Base-by-base conservation (phyloP, 805 yeast genomes). In the Saccharomycopsis babjevae region DNA sequence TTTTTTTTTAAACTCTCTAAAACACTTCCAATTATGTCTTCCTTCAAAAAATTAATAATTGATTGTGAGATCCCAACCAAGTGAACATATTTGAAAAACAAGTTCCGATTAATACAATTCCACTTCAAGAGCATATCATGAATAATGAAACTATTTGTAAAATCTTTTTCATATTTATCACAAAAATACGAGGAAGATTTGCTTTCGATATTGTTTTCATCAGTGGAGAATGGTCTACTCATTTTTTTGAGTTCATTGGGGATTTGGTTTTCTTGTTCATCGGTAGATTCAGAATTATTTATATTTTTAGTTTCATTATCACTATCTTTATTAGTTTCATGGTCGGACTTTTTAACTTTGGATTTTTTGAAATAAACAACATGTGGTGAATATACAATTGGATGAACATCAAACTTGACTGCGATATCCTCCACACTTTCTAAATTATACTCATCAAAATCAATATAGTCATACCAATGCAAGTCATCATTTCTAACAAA, bases 101-200 rank as follows among this genome's bases (percentile, higher is more conserved):
- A 74, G 67, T 90, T 83, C 60, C 97, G 75, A 10, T 84, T 79
- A 2, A 74, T 69, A 63, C 87, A 84, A 70, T 88, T 86, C 97
- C 97, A 91, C 66, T 84, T 87, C 66, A 91, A 69, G 67, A 85
- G 82, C 70, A 89, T 77, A 60, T 86, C 83, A 66, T 90, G 91
- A 25, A 89, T 73, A 62, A 85, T 81, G 70, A 86, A 89, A 57
- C 90, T 75, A 69, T 92, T 91, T 62, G 79, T 80, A 71, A 82
- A 87, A 18, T 64, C 66, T 20, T 25, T 39, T 39, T 62, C 59
- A n/a, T 56, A 56, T 6, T 56, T 36, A 46, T 3, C 42, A 46
- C 38, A 62, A 38, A 28, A 46, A 46, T 11, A 25, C 15, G 28
- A 7, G 15, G 52, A 46, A 4, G 52, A 46, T 22, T 46, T 25